Evolutionary conservation across 257 asterid genomes (phyloP), one percentile per base, ranked within the genome.

Genomic region (Jaltomata sinuosa): DNA sequence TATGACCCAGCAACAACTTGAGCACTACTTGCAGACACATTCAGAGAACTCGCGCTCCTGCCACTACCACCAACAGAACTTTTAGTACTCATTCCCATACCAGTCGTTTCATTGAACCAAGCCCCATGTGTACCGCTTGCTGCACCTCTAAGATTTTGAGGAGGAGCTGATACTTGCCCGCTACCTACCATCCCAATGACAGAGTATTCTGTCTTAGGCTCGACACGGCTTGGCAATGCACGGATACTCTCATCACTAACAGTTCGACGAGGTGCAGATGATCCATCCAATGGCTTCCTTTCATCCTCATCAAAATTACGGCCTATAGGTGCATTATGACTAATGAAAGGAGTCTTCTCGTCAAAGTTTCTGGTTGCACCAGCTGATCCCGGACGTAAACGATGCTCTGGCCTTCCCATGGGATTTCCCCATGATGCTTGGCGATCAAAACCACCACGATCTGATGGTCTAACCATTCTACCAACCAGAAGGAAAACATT

Each of bases 241-340:
- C 81, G 90, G 80, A 89, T 86, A 85, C 85, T 88, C 72, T 93
- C 99, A 78, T 94, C 99, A 84, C 90, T 89, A 59, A 92, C 88
- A 19, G 91, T 92, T 83, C 96, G 91, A 59, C 97, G 96, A 81
- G 97, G 96, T 78, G 92, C 95, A n/a, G 97, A 88, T 69, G 45
- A 88, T 67, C 95, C 97, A 89, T 96, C 98, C 84, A 96, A 83
- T 18, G 99, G 99, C 91, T 92, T 96, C 84, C 99, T 92, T 85
- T 96, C 99, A 86, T 94, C 99, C 89, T 96, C 99, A 45, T 96
- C 99, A 62, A 96, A 96, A 90, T 94, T 92, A 79, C 93, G 91
- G 53, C 99, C 98, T 22, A 96, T 92, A 64, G 83, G 88, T 10
- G 90, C 84, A 77, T 84, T 90, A 42, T 91, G 91, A 85, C 52